Conservation (phyloP, 2,329 filamentous ascomycete genomes). For the Aspergillus texensis region DNA sequence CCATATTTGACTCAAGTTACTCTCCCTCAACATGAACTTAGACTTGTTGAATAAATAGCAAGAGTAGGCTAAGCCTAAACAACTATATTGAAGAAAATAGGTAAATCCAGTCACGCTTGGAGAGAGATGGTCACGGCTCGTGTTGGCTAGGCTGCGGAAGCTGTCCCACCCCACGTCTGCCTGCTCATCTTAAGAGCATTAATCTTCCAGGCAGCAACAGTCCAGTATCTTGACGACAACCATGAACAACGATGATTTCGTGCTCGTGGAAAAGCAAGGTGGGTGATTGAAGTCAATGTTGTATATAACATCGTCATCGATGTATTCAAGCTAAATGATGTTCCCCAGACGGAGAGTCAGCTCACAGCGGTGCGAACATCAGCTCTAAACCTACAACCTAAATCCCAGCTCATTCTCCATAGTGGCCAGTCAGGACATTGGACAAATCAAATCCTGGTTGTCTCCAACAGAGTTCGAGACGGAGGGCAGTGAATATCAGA, state of each 20-base stretch:
- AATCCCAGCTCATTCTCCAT: background rate
- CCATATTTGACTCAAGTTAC: background rate
- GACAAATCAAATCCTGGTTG: constrained; percentile 8
- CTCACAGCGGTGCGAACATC: background rate
- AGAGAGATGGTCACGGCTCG: too few relatives aligned
- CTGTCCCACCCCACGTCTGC: background rate
- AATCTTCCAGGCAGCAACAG: too few relatives aligned
- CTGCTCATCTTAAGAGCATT: background rate
- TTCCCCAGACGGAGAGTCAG: background rate
- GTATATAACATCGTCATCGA: too few relatives aligned
- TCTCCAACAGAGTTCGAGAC: constrained; percentile 9
- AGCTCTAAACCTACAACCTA: background rate
- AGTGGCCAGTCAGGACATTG: background rate
- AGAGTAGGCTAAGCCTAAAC: too few relatives aligned
- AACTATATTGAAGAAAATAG: too few relatives aligned
- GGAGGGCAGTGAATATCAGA: constrained; percentile 9
- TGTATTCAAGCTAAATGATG: background rate
- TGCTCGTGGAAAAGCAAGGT: background rate
- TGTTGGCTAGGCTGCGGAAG: background rate
- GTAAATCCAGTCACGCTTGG: too few relatives aligned
- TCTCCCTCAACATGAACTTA: too few relatives aligned
- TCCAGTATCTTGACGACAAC: background rate
- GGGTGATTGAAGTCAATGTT: background rate
- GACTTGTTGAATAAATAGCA: too few relatives aligned
- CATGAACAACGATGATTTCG: background rate